Evolutionary conservation across 257 asterid species (phyloP).

Genomic region (Solanum lignicaule): DNA sequence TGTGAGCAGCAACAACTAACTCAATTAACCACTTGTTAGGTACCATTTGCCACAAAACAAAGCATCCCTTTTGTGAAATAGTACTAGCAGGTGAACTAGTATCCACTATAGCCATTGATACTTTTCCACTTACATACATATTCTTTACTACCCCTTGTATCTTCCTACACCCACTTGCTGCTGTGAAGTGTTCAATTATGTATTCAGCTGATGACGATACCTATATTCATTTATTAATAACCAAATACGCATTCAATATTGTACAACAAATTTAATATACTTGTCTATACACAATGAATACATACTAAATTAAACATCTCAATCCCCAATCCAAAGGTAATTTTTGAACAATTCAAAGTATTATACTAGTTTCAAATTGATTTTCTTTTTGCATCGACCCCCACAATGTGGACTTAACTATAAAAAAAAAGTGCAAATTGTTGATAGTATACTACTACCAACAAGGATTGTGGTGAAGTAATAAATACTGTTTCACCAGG

Average conservation of each 20-base stretch:
- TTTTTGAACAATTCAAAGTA: too few relatives aligned
- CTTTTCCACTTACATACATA: slow-evolving; percentile 65
- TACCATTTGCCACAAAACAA: slow-evolving; percentile 83
- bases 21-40: slow-evolving; percentile 76
- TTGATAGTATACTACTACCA: not conserved
- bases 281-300: not conserved
- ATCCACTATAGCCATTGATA: slow-evolving; percentile 56
- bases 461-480: too few relatives aligned
- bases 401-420: not conserved
- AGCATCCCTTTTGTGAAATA: slow-evolving; percentile 54
- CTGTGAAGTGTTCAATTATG: slow-evolving; percentile 73
- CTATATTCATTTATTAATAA: slow-evolving; percentile 11
- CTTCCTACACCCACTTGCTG: slow-evolving; percentile 74
- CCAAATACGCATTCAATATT: not conserved
- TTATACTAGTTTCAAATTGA: not conserved
- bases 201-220: slow-evolving; percentile 75
- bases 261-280: not conserved
- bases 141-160: slow-evolving; percentile 42
- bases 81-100: slow-evolving; percentile 13
- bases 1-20: slow-evolving; percentile 59
- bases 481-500: too few relatives aligned
- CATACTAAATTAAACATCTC: not conserved
- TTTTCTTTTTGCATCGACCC: not conserved
- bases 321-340: too few relatives aligned
- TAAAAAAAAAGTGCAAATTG: not conserved